Percentiles rank a stretch among this genome's conserved stretches.
Evolutionary conservation across 257 asterid genomes (phyloP).

Genomic region (Perilla frutescens): DNA sequence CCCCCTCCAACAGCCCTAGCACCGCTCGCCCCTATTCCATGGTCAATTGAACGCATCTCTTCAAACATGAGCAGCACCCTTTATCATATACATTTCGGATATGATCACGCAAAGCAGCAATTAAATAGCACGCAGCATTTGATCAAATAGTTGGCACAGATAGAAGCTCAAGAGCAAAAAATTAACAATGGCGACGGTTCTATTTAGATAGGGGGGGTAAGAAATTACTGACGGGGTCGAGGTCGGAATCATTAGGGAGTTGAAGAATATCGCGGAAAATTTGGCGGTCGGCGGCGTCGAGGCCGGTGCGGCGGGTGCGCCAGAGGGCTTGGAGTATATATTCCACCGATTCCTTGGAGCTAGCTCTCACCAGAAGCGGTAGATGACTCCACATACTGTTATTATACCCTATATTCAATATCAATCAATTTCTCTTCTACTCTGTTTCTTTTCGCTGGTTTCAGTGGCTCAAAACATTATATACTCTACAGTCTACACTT

Average conservation of each 20-base stretch:
- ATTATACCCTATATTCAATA: slow-evolving; percentile 43
- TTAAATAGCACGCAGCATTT: neutral
- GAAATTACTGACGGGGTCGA: slow-evolving; percentile 62
- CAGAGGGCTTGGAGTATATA: slow-evolving; percentile 82
- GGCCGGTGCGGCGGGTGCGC: slow-evolving; percentile 87
- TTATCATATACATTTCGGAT: too few species aligned
- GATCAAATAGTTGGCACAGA: neutral
- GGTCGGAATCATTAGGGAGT: slow-evolving; percentile 63
- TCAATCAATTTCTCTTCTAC: slow-evolving; percentile 6
- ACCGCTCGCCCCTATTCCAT: neutral
- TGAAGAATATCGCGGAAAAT: slow-evolving; percentile 73
- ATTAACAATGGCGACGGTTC: neutral
- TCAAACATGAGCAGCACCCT: too few species aligned
- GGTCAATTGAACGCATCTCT: neutral
- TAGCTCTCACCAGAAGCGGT: slow-evolving; percentile 76
- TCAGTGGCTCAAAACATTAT: too few species aligned
- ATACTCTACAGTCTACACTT: too few species aligned
- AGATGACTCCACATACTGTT: slow-evolving; percentile 69
- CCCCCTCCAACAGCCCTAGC: neutral
- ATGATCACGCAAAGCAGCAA: neutral
- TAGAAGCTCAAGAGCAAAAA: neutral
- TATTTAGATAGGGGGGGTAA: neutral
- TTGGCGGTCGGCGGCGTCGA: slow-evolving; percentile 75
- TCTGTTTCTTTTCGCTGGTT: neutral
- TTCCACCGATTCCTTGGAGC: slow-evolving; percentile 76